These are phyloP conservation scores for rapeseed (Brassica napus) DNA, from an alignment of 345 rosid genomes.

Conservation along the genomic window DNA sequence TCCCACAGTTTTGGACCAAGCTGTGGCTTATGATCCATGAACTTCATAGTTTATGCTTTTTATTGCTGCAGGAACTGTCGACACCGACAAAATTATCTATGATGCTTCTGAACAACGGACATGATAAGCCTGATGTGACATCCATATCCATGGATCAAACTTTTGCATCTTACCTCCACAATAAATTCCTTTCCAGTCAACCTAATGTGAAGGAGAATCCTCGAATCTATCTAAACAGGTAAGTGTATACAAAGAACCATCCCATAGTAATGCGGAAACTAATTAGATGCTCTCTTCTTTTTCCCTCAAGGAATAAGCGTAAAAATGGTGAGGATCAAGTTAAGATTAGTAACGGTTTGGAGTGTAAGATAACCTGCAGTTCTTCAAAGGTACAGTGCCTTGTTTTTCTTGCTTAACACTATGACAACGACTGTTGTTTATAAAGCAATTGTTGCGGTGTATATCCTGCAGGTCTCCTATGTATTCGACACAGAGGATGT, in stretches of 20 bases:
- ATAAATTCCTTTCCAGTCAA: slow-evolving; percentile 61
- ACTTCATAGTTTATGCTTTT: slow-evolving; percentile 6
- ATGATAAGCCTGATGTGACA: slow-evolving; percentile 89
- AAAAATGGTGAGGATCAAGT: slow-evolving; percentile 55
- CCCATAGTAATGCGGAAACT: not conserved
- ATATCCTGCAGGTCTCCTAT: slow-evolving; percentile 69
- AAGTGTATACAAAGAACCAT: slow-evolving; percentile 14
- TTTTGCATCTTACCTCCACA: slow-evolving; percentile 76
- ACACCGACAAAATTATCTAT: slow-evolving; percentile 60
- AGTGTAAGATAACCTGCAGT: slow-evolving; percentile 90
- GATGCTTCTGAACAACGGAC: slow-evolving; percentile 77
- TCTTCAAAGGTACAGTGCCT: slow-evolving; percentile 76
- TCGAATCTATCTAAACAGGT: slow-evolving; percentile 80
- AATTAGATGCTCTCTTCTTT: slow-evolving; percentile 9
- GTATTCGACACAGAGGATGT: slow-evolving; percentile 93
- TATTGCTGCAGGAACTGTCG: slow-evolving; percentile 54
- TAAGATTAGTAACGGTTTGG: slow-evolving; percentile 70
- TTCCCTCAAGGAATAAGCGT: slow-evolving; percentile 63
- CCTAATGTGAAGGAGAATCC: slow-evolving; percentile 62
- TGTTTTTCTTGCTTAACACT: not conserved
- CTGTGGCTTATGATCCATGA: not conserved
- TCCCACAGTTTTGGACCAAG: not conserved
- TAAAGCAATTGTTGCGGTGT: not conserved
- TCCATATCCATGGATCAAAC: slow-evolving; percentile 81
- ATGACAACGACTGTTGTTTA: not conserved